Evolutionary conservation across 1,284 basidiomycete species (phyloP), one percentile per base, ranked within the genome.

Genomic region (Farysia itapuensis): DNA sequence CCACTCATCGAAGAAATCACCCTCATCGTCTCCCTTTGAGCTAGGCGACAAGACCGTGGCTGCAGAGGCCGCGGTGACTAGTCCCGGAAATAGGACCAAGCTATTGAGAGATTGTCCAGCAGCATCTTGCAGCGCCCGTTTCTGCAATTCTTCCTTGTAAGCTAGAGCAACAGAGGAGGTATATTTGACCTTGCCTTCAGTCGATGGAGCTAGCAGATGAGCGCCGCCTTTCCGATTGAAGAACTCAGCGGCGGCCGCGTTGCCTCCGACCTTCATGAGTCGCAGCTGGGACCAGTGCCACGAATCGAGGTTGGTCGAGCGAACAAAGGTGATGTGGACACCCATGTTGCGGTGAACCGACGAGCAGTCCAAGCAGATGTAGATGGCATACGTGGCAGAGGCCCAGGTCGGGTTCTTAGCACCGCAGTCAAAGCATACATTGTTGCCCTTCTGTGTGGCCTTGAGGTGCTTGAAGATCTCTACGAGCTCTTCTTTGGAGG

Each of bases 321-420:
- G 82, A 34, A 99, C 94, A 75, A 99, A 99, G 61, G 86, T 90
- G 78, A 99, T 93, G 78, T 99, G 94, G 15, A 98, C 95, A 67
- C 94, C 94, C 84, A 97, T 87, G 78, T 95, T 97, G 47, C 94
- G 84, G 79, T 99, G 94, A 13, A 90, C 82, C 59, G 87, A 89
- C 5, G 93, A 97, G 81, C 94, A 98, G 70, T 98, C 93, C 34
- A 98, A 81, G 75, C 94, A 99, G 74, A 99, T 94, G 79, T 98
- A 98, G 34, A 98, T 86, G 38, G 90, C 94, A 75, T 88, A 99
- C 0, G 91, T 94, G 24, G 95, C 91, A 59, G 89, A 93, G 2
- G 92, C 87, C 94, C 94, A 98, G 35, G 93, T 95, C 43, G 94
- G 94, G 80, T 95, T 96, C 74, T 92, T 88, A 51, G 94, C 92